Evolutionary conservation across 2,329 filamentous ascomycete species (phyloP), one percentile per base, ranked within the genome.

Genomic region (Ascocoryne sarcoides): DNA sequence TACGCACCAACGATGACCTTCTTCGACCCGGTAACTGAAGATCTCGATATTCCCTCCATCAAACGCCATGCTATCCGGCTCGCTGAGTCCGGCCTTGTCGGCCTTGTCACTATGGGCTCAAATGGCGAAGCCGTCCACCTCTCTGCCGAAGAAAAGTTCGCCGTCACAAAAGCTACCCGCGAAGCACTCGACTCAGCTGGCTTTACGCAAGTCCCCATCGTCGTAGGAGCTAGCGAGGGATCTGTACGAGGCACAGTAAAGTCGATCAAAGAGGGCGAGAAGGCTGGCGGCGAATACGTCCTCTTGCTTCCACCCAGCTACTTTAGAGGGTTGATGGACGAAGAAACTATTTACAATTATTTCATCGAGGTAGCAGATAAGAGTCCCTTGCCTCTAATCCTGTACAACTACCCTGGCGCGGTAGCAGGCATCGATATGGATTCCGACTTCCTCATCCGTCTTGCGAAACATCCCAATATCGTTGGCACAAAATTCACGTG

Each of bases 1-100:
- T 93, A 92, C 63, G 84, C 84, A 45, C 87, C 87, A 18, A 90
- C 84, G 45, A 86, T 92, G 79, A 93, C 86, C 56, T 93, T 94
- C 63, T 94, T 94, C 69, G 70, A 90, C 64, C 72, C 82, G 5
- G 74, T 81, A 49, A 92, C 84, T 33, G 87, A 94, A 65, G 84
- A 92, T 36, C 73, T 94, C 54, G 87, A 94, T 58, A 77, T 89
- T 48, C 71, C 82, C 26, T 75, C 75, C 44, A 84, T 92, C 66
- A 84, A 85, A 64, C 82, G 75, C 58, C 87, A 94, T 60, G 83
- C 84, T 17, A 76, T 84, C 51, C 81, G 86, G 35, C 76, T 94
- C 35, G 82, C 80, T 29, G 70, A 79, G 59, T 83, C 78, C 43
- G 88, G 88, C 7, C 76, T 94, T 9, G 84, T 80, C 35, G 87